Conservation (phyloP, 148 eudicot genomes). For the Gaultheria prostrata region DNA sequence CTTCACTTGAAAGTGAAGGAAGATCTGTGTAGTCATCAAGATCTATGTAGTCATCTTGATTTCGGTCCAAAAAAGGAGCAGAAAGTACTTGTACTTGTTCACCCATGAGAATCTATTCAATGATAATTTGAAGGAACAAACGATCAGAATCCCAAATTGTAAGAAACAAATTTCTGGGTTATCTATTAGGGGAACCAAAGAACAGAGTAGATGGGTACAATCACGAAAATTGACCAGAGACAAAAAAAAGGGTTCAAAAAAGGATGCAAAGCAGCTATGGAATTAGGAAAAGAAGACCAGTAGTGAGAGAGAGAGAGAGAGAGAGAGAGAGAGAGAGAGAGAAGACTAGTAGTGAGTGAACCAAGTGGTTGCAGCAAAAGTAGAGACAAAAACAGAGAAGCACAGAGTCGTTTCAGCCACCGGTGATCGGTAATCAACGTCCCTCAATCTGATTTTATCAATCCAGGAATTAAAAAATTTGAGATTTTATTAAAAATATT, state of each 20-base stretch:
- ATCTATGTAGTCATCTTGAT: constrained; percentile 14
- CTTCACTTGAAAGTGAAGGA: constrained; percentile 7
- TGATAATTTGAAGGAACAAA: not conserved
- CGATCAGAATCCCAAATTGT: not conserved
- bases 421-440: not conserved
- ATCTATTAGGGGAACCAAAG: not conserved
- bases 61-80: constrained; percentile 19
- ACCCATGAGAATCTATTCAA: not conserved
- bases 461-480: no score
- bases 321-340: not conserved
- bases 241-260: not conserved
- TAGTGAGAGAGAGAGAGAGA: not conserved
- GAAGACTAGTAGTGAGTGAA: not conserved
- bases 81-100: constrained; percentile 19
- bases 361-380: not conserved
- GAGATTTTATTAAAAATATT: no score
- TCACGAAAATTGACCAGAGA: not conserved
- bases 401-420: not conserved
- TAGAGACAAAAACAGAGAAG: not conserved
- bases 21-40: constrained; percentile 17
- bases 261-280: not conserved
- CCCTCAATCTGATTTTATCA: not conserved
- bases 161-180: not conserved
- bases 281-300: not conserved
- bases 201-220: not conserved